Conservation (phyloP, 2,329 filamentous ascomycete species). For the Drechslera avenae region DNA sequence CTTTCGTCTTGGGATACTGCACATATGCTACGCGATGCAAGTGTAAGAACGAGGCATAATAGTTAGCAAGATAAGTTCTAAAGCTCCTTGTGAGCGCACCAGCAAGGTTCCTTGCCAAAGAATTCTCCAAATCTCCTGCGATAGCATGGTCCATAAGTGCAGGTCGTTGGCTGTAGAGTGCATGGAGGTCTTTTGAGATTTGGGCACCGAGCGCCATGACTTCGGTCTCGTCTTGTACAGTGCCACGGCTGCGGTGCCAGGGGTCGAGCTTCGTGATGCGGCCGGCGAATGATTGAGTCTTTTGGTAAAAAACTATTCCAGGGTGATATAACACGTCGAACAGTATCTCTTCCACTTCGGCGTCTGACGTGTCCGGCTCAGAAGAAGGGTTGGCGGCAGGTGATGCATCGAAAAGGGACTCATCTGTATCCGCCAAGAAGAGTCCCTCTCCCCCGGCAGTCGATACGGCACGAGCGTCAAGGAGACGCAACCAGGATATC, state of each 20-base stretch:
- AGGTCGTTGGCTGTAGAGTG: slow-evolving; percentile 58
- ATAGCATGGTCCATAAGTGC: slow-evolving; percentile 63
- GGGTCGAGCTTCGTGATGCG: slow-evolving; percentile 62
- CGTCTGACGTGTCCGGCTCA: slow-evolving; percentile 35
- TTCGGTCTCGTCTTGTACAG: slow-evolving; percentile 63
- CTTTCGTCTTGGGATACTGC: slow-evolving; percentile 58
- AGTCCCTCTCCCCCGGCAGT: slow-evolving; percentile 61
- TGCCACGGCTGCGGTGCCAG: slow-evolving; percentile 62
- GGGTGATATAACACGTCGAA: slow-evolving; percentile 63
- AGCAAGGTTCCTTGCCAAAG: slow-evolving; percentile 57
- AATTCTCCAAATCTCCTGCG: slow-evolving; percentile 56
- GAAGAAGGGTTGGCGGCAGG: slow-evolving; percentile 44
- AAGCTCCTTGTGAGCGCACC: slow-evolving; percentile 60
- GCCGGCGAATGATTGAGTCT: slow-evolving; percentile 63
- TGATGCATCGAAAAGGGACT: slow-evolving; percentile 54
- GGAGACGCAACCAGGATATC: slow-evolving; percentile 60
- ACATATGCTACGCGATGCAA: slow-evolving; percentile 64
- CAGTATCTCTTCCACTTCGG: slow-evolving; percentile 55
- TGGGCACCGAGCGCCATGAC: slow-evolving; percentile 61
- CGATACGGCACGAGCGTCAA: slow-evolving; percentile 62
- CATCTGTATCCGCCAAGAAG: slow-evolving; percentile 58
- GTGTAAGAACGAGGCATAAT: slow-evolving; percentile 61
- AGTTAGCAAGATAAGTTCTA: slow-evolving; percentile 62
- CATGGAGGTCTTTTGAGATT: slow-evolving; percentile 58
- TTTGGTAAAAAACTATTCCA: slow-evolving; percentile 62